Base-by-base conservation (phyloP, 768 basidiomycete species). In the Rhizopogon vesiculosus region DNA sequence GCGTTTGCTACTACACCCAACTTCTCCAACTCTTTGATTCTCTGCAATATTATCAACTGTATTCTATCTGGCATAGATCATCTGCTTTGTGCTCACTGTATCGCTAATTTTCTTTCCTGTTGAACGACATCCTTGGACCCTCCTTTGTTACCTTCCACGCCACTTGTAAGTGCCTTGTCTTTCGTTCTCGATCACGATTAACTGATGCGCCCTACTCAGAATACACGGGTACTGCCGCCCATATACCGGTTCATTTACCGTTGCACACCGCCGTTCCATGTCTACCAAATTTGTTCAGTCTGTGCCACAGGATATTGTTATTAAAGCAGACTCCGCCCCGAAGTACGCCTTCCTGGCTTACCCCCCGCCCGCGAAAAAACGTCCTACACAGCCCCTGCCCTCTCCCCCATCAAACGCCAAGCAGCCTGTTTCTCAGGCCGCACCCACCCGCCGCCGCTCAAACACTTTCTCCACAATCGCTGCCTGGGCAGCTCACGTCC, bases 401-500 rank as follows among this genome's bases (percentile, higher is more conserved):
- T 31, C 61, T 16, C 42, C 48, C 1, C 59, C 66, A 13, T 53
- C 56, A 3, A 31, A 29, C 8, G 10, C 41, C 25, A 9, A 22
- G n/a, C 8, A 1, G 2, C 40, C 38, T 19, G 25, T 62, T 9
- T 57, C 66, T 3, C 59, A 69, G 12, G 40, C 56, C 19, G 56
- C 29, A 65, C 48, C 54, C 8, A 64, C 58, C 61, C 60, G 53
- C 8, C 68, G 66, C 48, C 74, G 74, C 59, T 77, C 81, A 19
- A 76, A 71, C 51, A 77, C 81, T 2, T 75, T 75, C 59, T 71
- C 78, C 2, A 63, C 75, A 40, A 86, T 89, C 45, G 63, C 78
- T 15, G 60, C 80, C 40, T 91, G 88, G 88, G 85, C 81, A 5
- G 71, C 81, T 18, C 75, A 72, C 59, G 85, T 90, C 53, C 82